Percentiles rank a stretch among this genome's conserved stretches.
These are phyloP conservation scores for Trichoderma guizhouense DNA, from an alignment of 2,329 filamentous ascomycete genomes.

Conservation along the genomic window DNA sequence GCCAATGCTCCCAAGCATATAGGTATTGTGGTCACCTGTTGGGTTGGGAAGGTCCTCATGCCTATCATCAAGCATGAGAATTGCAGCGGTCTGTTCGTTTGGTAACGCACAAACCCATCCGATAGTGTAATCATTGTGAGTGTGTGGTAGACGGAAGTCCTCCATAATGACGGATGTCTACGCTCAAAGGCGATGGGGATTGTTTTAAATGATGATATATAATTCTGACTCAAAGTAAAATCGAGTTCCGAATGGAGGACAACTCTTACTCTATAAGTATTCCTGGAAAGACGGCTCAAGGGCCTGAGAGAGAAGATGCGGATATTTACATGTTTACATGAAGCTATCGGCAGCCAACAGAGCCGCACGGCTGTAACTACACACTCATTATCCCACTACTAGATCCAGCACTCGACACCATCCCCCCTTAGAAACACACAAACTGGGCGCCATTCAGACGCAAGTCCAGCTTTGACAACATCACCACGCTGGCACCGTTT, in stretches of 20 bases:
- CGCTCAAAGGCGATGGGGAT: background rate
- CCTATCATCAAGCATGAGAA: constrained; percentile 23
- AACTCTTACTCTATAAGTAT: background rate
- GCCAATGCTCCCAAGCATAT: constrained; percentile 27
- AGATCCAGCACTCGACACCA: background rate
- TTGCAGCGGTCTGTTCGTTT: constrained; percentile 23
- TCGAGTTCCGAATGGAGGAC: background rate
- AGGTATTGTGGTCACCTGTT: constrained; percentile 21
- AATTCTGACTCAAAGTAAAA: background rate
- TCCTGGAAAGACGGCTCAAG: background rate
- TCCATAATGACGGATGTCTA: background rate
- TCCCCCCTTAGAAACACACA: background rate
- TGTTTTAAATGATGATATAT: background rate
- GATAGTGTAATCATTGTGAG: constrained; percentile 22
- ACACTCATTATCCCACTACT: background rate
- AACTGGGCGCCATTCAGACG: background rate
- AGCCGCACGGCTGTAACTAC: background rate
- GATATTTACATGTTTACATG: background rate
- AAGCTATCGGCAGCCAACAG: background rate
- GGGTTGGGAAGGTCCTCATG: background rate
- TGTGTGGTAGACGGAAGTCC: background rate
- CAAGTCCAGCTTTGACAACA: background rate
- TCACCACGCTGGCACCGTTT: background rate
- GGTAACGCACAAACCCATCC: constrained; percentile 27
- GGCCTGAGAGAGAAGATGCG: background rate